These are phyloP conservation scores for Chrysanthemum makinoi DNA, from an alignment of 129 eudicot genomes.

Conservation along the genomic window DNA sequence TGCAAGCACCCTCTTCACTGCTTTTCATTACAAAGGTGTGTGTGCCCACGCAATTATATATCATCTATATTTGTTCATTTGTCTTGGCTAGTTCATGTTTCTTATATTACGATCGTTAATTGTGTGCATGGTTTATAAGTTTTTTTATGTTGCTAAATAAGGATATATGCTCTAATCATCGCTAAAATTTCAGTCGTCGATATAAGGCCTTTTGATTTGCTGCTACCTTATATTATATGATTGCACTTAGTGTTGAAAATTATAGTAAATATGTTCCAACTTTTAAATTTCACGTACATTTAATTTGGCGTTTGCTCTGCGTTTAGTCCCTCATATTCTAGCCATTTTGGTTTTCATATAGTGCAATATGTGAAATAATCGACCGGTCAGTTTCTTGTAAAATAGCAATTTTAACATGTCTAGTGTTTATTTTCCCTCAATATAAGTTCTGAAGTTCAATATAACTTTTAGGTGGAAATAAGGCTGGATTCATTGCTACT, in stretches of 20 bases:
- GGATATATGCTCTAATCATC: not conserved
- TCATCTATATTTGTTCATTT: constrained; percentile 1
- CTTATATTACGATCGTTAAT: not conserved
- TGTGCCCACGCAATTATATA: not conserved
- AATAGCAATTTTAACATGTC: not conserved
- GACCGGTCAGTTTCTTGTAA: not conserved
- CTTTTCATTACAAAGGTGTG: constrained; percentile 39
- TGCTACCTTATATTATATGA: not conserved
- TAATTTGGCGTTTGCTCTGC: not conserved
- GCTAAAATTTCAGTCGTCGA: too few relatives aligned
- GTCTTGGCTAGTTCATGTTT: not conserved
- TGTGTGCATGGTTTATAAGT: constrained; percentile 18
- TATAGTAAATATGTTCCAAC: not conserved
- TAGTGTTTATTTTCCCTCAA: not conserved
- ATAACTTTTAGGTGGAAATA: constrained; percentile 29
- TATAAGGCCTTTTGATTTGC: not conserved
- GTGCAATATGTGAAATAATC: too few relatives aligned
- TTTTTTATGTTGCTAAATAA: not conserved
- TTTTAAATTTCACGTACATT: not conserved
- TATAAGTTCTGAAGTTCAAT: not conserved
- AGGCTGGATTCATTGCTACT: constrained; percentile 23
- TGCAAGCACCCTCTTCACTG: constrained; percentile 37
- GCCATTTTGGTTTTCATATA: not conserved
- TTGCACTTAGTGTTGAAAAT: not conserved
- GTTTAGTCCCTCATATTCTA: not conserved